Base-by-base conservation (phyloP, 441 rosid genomes). In the Arabidopsis lyrata region DNA sequence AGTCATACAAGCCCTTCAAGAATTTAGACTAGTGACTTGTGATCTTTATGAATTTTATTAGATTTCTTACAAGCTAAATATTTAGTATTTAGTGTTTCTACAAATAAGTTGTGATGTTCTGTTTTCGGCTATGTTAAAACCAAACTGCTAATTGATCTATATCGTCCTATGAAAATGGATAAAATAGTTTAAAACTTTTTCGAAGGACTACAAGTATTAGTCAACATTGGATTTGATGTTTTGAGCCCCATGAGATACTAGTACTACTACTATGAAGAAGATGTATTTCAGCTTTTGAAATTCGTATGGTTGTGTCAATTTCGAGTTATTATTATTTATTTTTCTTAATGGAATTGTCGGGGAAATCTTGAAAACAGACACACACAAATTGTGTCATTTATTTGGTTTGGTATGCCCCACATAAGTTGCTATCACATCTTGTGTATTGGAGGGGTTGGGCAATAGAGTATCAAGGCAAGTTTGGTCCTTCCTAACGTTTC, bases 1-100 rank as follows among this genome's bases (percentile, higher is more conserved):
- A 36, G 42, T 8, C 56, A 24, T 86, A 70, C 72, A 74, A 83
- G 82, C 89, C 92, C 36, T 87, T 89, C 80, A 47, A 54, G 34
- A 75, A 67, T 36, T 4, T 8, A 58, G 65, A 59, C 49, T 70
- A 66, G 20, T 76, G 27, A 49, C 48, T 70, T 63, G 41, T 50
- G 36, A 42, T 31, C 12, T 14, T 10, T 22, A 8, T 34, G 6
- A 22, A 12, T 44, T 31, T 16, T 41, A 24, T 22, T 14, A 11
- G 29, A 49, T 57, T 20, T 58, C 10, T 58, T 29, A 18, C 29
- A 10, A 48, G 66, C 59, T 14, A 53, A 10, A 38, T 31, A 73
- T 24, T 47, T 59, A 35, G 13, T 35, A n/a, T 13, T 49, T 35
- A 47, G 16, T 15, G 56, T 48, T 20, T 49, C 50, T 31, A 22